Conservation (phyloP, 352 stramenopile species). For the Globisporangium iwayamae region DNA sequence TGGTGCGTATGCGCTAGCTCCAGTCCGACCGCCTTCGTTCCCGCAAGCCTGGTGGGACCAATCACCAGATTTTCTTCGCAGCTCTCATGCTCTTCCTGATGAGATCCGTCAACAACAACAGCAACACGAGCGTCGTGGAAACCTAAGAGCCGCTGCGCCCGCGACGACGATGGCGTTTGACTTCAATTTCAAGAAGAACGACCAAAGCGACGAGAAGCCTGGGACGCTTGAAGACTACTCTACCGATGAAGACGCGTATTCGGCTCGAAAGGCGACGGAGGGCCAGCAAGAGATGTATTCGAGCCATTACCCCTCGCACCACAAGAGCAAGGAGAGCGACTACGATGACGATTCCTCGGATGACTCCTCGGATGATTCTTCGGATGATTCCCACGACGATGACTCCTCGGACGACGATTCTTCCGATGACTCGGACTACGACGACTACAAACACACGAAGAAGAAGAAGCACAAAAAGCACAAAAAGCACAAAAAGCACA, state of each 20-base stretch:
- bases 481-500: slow-evolving; percentile 15
- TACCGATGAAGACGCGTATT: slow-evolving; percentile 67
- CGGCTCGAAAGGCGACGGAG: slow-evolving; percentile 9
- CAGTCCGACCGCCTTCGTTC: not conserved
- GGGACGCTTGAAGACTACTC: slow-evolving; percentile 29
- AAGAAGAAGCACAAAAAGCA: slow-evolving; percentile 8
- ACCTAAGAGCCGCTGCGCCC: not conserved
- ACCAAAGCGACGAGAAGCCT: not conserved
- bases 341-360: slow-evolving; percentile 11
- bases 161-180: not conserved
- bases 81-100: not conserved
- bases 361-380: slow-evolving; percentile 5
- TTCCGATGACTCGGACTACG: too few species aligned
- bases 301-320: not conserved
- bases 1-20: not conserved
- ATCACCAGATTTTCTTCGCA: not conserved
- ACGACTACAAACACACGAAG: not conserved
- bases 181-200: not conserved
- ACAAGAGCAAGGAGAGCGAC: slow-evolving; percentile 12
- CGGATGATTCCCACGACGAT: not conserved
- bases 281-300: slow-evolving; percentile 1
- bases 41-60: not conserved
- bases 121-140: not conserved
- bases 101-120: not conserved
- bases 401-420: slow-evolving; percentile 5